Base-by-base conservation (phyloP, 2,329 filamentous ascomycete species). In the Tolypocladium tropicale region DNA sequence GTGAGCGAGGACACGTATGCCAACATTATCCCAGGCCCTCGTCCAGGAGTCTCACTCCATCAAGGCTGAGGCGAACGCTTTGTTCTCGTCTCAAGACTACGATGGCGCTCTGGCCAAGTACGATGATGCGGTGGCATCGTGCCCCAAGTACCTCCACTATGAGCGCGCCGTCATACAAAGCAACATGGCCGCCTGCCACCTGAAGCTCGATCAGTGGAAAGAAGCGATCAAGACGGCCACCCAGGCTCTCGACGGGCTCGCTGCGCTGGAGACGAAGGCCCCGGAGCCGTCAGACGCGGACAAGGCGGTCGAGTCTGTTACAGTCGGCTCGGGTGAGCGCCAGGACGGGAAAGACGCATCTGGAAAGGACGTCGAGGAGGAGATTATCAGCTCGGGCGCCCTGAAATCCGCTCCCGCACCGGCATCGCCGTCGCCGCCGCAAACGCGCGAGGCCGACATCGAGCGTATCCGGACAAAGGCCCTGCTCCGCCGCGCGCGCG, bases 171-270 rank as follows among this genome's bases (percentile, higher is more conserved):
- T 97, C 11, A 78, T 97, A 6, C 84, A 86, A 57, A 91, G 88
- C 68, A 97, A 97, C 74, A 86, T 96, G 61, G 82, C 93, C 2
- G 93, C 92, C 11, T 96, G 91, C 67, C 84, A 96, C 64, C 70
- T 97, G 55, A 95, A 95, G 68, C 76, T 95, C 3, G 78, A 85
- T 58, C 86, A 93, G 59, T 96, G 91, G 89, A 90, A 92, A 62
- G 84, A 89, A 33, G 89, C 90, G 11, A 80, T 91, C 48, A 85
- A 86, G 52, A 79, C 82, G 11, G 91, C 92, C 1, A 88, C 84
- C 0, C 77, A 81, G 12, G 86, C 90, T 2, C 68, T 97, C 0
- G 86, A 92, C 12, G 78, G 81, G 0, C 73, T 97, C n/a, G 83
- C 88, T 58, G 78, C 80, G 32, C 65, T 93, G 62, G 72, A 78